Percentiles rank a stretch among this genome's conserved stretches.
These are phyloP conservation scores for Cladosporium halotolerans DNA, from an alignment of 2,329 filamentous ascomycete genomes.

Conservation along the genomic window DNA sequence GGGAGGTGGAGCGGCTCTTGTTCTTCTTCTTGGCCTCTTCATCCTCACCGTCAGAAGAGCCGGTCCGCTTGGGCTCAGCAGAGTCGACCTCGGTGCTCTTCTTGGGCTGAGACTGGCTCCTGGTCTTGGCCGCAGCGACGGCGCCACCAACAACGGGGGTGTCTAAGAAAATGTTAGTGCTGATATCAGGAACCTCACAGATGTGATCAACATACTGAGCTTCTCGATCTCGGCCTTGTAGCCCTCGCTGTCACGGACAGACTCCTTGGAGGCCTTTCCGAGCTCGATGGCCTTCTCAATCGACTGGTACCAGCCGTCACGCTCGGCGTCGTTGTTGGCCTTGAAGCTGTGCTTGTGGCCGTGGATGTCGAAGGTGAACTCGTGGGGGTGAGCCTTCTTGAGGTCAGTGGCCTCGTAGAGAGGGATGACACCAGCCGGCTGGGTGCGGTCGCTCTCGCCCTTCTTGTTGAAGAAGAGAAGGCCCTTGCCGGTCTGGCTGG, in stretches of 20 bases:
- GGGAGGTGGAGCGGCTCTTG: slow-evolving; percentile 57
- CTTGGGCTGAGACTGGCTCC: slow-evolving; percentile 36
- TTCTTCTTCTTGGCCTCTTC: slow-evolving; percentile 36
- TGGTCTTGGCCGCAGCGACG: slow-evolving; percentile 26
- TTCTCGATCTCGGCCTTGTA: slow-evolving; percentile 84
- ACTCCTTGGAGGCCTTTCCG: slow-evolving; percentile 72
- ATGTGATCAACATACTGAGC: slow-evolving; percentile 44
- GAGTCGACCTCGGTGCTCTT: slow-evolving; percentile 44
- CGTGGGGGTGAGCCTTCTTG: slow-evolving; percentile 65
- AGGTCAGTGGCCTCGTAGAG: slow-evolving; percentile 62
- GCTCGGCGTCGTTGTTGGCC: slow-evolving; percentile 65
- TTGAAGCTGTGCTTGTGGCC: slow-evolving; percentile 94
- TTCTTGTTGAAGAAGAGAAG: slow-evolving; percentile 88
- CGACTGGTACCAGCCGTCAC: slow-evolving; percentile 86
- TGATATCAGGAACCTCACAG: slow-evolving; percentile 12
- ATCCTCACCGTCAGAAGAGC: slow-evolving; percentile 43
- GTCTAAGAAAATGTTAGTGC: slow-evolving; percentile 16
- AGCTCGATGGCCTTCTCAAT: slow-evolving; percentile 76
- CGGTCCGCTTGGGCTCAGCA: slow-evolving; percentile 31
- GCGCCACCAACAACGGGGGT: slow-evolving; percentile 31
- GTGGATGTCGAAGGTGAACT: slow-evolving; percentile 80
- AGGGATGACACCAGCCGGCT: slow-evolving; percentile 68
- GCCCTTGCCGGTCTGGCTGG: slow-evolving; percentile 88
- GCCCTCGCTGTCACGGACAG: slow-evolving; percentile 68
- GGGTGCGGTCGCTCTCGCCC: slow-evolving; percentile 65